These are phyloP conservation scores for Fusarium sp. DNA, from an alignment of 2,329 filamentous ascomycete species.

Conservation along the genomic window DNA sequence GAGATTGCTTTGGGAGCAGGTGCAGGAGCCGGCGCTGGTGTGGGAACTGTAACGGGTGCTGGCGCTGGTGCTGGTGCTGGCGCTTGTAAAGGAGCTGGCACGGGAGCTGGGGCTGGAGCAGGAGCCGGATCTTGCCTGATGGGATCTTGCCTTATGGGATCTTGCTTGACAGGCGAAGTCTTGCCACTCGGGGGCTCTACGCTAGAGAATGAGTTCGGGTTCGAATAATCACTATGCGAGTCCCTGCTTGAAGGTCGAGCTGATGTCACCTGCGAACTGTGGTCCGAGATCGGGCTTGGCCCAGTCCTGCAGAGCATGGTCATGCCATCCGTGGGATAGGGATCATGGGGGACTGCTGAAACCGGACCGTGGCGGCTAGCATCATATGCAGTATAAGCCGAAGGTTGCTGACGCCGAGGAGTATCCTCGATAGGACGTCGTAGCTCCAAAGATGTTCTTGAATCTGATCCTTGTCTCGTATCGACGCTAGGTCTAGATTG, in stretches of 20 bases:
- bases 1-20: neutral
- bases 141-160: conserved; percentile 58
- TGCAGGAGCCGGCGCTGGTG: neutral
- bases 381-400: conserved; percentile 53
- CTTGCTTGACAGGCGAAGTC: conserved; percentile 77
- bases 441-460: conserved; percentile 41
- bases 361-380: conserved; percentile 69
- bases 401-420: conserved; percentile 36
- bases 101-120: neutral
- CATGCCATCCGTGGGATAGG: conserved; percentile 95
- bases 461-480: conserved; percentile 27
- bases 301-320: conserved; percentile 93
- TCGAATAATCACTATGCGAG: conserved; percentile 90
- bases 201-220: conserved; percentile 88
- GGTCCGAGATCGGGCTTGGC: conserved; percentile 71
- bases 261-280: conserved; percentile 62
- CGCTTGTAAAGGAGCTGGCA: neutral
- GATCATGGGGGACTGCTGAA: conserved; percentile 83
- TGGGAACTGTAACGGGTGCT: neutral
- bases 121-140: conserved; percentile 18
- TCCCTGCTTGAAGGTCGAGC: conserved; percentile 85
- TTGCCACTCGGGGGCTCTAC: conserved; percentile 81
- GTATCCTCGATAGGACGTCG: conserved; percentile 43
- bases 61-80: neutral
- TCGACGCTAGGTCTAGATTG: conserved; percentile 28